phyloP scores from a whole-genome alignment of 257 asterid genomes.

The Euphrasia confusa region DNA sequence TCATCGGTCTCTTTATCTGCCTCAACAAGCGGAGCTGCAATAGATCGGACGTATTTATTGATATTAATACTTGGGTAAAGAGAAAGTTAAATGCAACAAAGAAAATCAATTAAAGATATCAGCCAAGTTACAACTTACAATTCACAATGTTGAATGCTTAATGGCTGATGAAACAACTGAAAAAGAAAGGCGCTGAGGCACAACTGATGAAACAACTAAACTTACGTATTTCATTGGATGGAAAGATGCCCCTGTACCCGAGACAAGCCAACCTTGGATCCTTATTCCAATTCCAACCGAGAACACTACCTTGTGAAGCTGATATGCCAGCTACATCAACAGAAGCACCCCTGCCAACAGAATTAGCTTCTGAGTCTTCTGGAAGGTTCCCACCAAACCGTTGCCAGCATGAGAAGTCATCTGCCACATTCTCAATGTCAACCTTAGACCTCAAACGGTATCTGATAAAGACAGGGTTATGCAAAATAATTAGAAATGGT shows the following conservation, averaged over 20 bases:
- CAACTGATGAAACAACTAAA: conserved; percentile 15
- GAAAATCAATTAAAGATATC: conserved; percentile 2
- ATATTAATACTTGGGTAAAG: conserved; percentile 6
- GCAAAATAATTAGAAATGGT: conserved; percentile 13
- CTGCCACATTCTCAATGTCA: conserved; percentile 64
- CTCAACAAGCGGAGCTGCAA: conserved; percentile 87
- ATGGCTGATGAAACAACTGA: not conserved
- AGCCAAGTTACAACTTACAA: not conserved
- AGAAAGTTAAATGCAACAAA: not conserved
- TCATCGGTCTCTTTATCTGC: conserved; percentile 71
- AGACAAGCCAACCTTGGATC: conserved; percentile 91
- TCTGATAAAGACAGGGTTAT: conserved; percentile 37
- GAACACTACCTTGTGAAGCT: conserved; percentile 47
- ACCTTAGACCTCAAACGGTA: conserved; percentile 84
- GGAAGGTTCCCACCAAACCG: conserved; percentile 53
- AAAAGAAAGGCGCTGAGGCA: conserved; percentile 5
- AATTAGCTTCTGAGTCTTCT: conserved; percentile 54
- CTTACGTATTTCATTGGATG: conserved; percentile 63
- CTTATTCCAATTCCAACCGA: conserved; percentile 77
- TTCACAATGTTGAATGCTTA: not conserved
- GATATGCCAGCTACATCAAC: conserved; percentile 55
- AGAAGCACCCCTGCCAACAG: conserved; percentile 77
- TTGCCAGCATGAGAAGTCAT: conserved; percentile 83
- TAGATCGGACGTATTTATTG: conserved; percentile 1
- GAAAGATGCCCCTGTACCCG: conserved; percentile 83